Conservation (phyloP, 345 rosid genomes). For the Rhizophora apiculata region DNA sequence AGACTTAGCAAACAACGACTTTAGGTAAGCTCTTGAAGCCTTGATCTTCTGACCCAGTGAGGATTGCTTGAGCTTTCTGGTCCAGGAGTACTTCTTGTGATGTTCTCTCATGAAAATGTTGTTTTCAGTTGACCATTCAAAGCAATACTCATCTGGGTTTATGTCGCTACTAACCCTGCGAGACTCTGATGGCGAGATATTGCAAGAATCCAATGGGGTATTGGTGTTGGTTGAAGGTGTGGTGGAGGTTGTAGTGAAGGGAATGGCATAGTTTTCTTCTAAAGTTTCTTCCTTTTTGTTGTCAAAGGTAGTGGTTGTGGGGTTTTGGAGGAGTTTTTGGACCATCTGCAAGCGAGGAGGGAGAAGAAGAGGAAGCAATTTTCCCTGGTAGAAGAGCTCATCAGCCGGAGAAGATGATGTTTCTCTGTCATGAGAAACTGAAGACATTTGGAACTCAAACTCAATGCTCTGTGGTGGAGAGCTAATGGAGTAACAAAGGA, state of each 20-base stretch:
- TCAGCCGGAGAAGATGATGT: conserved; percentile 65
- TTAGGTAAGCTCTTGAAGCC: conserved; percentile 68
- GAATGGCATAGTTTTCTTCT: conserved; percentile 26
- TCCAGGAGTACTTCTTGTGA: conserved; percentile 41
- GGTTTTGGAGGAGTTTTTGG: conserved; percentile 54
- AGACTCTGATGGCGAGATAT: conserved; percentile 49
- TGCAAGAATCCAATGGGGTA: conserved; percentile 35
- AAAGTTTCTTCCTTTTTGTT: conserved; percentile 23
- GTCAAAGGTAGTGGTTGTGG: conserved; percentile 20
- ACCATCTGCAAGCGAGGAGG: conserved; percentile 84
- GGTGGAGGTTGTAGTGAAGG: conserved; percentile 13
- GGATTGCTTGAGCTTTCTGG: conserved; percentile 51
- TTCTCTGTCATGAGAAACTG: conserved; percentile 39
- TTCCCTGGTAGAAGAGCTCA: conserved; percentile 91
- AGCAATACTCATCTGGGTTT: conserved; percentile 48
- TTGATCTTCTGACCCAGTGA: conserved; percentile 58
- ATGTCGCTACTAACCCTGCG: conserved; percentile 56
- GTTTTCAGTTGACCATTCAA: conserved; percentile 57
- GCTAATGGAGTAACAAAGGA: conserved; percentile 39
- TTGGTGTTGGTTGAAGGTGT: conserved; percentile 18
- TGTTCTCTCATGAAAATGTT: conserved; percentile 37
- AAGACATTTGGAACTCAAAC: conserved; percentile 84
- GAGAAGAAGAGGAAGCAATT: conserved; percentile 90
- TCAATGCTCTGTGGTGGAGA: conserved; percentile 69
- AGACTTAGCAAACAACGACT: conserved; percentile 58